Percentiles rank a stretch among this genome's conserved stretches.
These are phyloP conservation scores for Trichoderma orchidacearum DNA, from an alignment of 495 filamentous ascomycete genomes.

Conservation along the genomic window DNA sequence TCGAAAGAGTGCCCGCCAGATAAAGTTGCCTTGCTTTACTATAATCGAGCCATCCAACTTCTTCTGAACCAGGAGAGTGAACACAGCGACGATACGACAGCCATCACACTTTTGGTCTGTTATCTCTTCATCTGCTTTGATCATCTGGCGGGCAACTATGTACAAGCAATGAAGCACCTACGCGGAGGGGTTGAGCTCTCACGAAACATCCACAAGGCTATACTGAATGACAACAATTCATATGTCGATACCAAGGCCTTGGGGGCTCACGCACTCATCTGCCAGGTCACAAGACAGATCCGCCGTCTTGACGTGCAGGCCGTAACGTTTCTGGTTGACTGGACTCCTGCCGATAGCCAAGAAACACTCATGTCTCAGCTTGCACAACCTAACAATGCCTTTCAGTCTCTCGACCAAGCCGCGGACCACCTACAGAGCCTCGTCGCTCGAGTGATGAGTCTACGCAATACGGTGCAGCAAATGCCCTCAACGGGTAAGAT, in stretches of 20 bases:
- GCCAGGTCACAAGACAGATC: conserved; percentile 8
- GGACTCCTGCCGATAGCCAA: conserved; percentile 4
- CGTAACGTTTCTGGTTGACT: conserved; percentile 8
- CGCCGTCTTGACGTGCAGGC: conserved; percentile 15
- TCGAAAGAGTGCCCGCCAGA: not conserved
- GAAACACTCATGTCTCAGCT: not conserved
- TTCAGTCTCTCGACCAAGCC: conserved; percentile 6
- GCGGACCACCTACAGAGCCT: conserved; percentile 7
- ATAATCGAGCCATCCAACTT: conserved; percentile 9
- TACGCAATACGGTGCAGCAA: conserved; percentile 2
- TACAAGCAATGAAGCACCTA: conserved; percentile 8
- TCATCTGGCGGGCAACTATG: conserved; percentile 6
- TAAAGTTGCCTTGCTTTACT: conserved; percentile 4
- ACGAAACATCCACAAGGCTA: conserved; percentile 1
- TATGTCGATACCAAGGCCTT: not conserved
- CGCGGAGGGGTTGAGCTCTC: conserved; percentile 7
- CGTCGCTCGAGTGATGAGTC: conserved; percentile 5
- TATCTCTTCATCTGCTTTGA: conserved; percentile 13
- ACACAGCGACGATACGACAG: not conserved
- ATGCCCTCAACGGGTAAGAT: not conserved
- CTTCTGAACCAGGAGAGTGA: conserved; percentile 5
- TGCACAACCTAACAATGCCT: not conserved
- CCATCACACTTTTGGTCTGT: conserved; percentile 9
- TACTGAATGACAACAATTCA: not conserved
- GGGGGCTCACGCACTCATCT: not conserved